Evolutionary conservation across 1,139 yeast species (phyloP), one percentile per base, ranked within the genome.

Genomic region (Sugiyamaella paludigena): DNA sequence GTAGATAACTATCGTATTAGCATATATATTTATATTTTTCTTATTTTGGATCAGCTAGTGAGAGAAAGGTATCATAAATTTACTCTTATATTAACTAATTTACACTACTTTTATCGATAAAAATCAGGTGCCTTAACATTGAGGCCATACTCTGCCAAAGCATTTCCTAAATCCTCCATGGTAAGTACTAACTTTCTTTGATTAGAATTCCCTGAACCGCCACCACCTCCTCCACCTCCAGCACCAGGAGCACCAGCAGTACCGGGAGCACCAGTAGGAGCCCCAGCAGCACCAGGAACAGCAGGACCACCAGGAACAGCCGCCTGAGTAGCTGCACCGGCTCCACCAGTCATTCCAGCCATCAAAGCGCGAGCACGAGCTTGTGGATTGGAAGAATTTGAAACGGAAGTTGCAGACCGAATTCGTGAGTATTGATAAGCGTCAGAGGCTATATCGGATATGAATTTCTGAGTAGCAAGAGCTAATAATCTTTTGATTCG

Each of bases 371-470:
- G 78, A 0, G 96, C 95, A 58, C 96, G 74, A 0, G 83, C 85
- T 64, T 87, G 95, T 3, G 96, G 96, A 62, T 88, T 88, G 39
- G 87, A 77, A 1, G 95, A 83, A 59, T 84, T 83, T 60, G 87
- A 84, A 16, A 87, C 95, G 0, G 96, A 83, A 5, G 88, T 79
- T 8, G 89, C 77, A 24, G 91, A 87, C 53, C 98, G 77, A 58
- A 94, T 92, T 53, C 98, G 75, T 9, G 96, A 85, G 65, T 88
- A 91, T 64, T 94, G 98, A 66, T 88, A 92, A 0, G 98, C 98
- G 66, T 94, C 98, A 16, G 91, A 89, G 1, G 98, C 96, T 35
- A 94, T 84, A 65, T 92, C 98, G 52, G 92, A 83, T 31, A 94
- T 79, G 65, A 94, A 94, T 65, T 94, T 92, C 63, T 94, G 98